Evolutionary conservation across 768 basidiomycete genomes (phyloP).

Genomic region (Mycena metata): DNA sequence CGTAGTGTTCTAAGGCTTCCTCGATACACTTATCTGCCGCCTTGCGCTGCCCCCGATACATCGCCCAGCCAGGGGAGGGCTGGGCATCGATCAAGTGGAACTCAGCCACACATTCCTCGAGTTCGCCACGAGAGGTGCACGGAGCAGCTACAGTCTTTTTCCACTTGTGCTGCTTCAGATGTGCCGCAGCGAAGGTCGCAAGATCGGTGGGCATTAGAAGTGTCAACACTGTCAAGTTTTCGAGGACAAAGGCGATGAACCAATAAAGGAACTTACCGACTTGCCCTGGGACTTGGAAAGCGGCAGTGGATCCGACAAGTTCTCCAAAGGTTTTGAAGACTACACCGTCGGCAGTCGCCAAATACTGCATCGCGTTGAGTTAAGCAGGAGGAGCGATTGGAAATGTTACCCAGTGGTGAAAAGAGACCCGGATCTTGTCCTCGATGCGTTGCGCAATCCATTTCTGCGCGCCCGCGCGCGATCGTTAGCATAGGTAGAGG

Average conservation of each 20-base stretch:
- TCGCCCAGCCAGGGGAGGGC: conserved; percentile 6
- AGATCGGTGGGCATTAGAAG: conserved; percentile 29
- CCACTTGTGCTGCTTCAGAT: conserved; percentile 28
- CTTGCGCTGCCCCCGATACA: conserved; percentile 16
- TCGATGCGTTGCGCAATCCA: conserved; percentile 30
- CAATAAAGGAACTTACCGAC: conserved; percentile 5
- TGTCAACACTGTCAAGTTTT: conserved; percentile 12
- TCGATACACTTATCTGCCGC: conserved; percentile 17
- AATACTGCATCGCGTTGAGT: conserved; percentile 12
- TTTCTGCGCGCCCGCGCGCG: no score
- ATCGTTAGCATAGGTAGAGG: no score
- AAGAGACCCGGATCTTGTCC: conserved; percentile 21
- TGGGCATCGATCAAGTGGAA: conserved; percentile 15
- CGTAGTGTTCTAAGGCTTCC: background rate
- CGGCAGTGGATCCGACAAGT: background rate
- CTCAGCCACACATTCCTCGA: conserved; percentile 17
- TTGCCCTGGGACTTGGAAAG: background rate
- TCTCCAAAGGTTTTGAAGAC: conserved; percentile 26
- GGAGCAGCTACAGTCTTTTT: conserved; percentile 10
- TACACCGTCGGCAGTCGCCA: conserved; percentile 27
- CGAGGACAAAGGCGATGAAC: background rate
- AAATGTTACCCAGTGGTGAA: conserved; percentile 26
- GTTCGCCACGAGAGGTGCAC: background rate
- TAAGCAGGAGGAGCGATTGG: background rate
- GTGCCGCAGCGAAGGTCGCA: background rate